Percentiles rank a stretch among this genome's conserved stretches.
Evolutionary conservation across 2,329 filamentous ascomycete species (phyloP).

Genomic region (Rugonectria rugulosa): DNA sequence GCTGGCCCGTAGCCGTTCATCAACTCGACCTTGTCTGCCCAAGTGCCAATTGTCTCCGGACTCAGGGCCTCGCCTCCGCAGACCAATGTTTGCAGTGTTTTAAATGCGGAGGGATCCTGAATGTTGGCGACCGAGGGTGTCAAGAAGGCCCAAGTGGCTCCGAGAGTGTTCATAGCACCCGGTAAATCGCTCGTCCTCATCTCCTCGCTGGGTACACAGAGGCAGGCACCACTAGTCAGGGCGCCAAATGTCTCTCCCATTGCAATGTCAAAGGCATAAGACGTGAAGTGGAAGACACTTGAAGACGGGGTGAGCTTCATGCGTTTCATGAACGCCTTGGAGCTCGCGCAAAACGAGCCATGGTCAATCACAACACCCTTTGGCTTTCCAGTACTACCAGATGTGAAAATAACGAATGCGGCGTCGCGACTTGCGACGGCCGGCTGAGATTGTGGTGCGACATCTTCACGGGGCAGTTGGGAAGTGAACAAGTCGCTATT

Average conservation of each 20-base stretch:
- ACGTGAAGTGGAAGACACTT: constrained; percentile 25
- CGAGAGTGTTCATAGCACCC: constrained; percentile 12
- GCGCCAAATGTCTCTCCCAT: constrained; percentile 19
- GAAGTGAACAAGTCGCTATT: background rate
- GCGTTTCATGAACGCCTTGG: constrained; percentile 8
- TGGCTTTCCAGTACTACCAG: constrained; percentile 61
- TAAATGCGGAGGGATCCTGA: constrained; percentile 6
- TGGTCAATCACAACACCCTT: constrained; percentile 59
- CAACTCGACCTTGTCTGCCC: constrained; percentile 22
- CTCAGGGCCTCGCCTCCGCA: constrained; percentile 26
- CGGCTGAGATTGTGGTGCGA: background rate
- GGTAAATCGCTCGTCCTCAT: constrained; percentile 18
- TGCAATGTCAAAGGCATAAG: constrained; percentile 26
- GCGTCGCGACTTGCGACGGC: background rate
- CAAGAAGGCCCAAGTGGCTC: constrained; percentile 21
- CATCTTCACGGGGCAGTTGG: background rate
- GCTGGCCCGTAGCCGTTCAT: constrained; percentile 35
- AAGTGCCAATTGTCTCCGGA: constrained; percentile 1
- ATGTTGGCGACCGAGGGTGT: constrained; percentile 30
- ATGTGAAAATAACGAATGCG: constrained; percentile 55
- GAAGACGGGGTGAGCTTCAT: constrained; percentile 4
- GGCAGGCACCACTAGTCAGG: constrained; percentile 12
- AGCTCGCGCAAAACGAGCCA: background rate
- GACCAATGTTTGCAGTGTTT: constrained; percentile 24
- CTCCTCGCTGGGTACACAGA: constrained; percentile 20